A percentile compares a stretch with the other conserved stretches of the same genome.
Conservation (phyloP, 768 basidiomycete genomes). For the Amanita brunnescens region DNA sequence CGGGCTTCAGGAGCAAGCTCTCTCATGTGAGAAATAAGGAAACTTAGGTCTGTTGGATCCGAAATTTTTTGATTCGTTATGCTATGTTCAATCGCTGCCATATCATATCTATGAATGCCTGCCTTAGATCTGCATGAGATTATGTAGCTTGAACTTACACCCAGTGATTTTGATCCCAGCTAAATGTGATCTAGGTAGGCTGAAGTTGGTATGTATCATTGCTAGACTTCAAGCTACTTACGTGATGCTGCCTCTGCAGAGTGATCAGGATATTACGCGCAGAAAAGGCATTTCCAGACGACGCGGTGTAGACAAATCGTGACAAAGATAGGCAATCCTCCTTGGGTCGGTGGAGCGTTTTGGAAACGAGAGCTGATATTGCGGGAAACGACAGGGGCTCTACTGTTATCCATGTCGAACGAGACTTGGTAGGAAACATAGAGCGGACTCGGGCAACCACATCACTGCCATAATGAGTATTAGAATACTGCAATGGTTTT, state of each 20-base stretch:
- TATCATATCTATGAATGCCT: slow-evolving; percentile 36
- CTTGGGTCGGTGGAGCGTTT: slow-evolving; percentile 49
- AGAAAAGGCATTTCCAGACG: slow-evolving; percentile 65
- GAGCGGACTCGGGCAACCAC: slow-evolving; percentile 41
- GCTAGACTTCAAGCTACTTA: slow-evolving; percentile 21
- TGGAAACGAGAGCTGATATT: slow-evolving; percentile 50
- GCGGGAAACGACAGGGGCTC: slow-evolving; percentile 52
- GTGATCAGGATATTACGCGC: slow-evolving; percentile 56
- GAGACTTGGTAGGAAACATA: slow-evolving; percentile 50
- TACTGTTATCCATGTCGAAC: slow-evolving; percentile 59
- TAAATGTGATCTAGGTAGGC: slow-evolving; percentile 45
- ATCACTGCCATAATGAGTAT: slow-evolving; percentile 19
- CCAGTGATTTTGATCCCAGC: slow-evolving; percentile 62
- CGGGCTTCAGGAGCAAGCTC: slow-evolving; percentile 55
- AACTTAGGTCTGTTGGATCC: slow-evolving; percentile 56
- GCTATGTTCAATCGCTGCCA: slow-evolving; percentile 46
- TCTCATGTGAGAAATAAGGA: slow-evolving; percentile 48
- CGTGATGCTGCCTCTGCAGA: slow-evolving; percentile 54
- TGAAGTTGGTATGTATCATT: background rate
- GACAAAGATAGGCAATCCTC: slow-evolving; percentile 49
- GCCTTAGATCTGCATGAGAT: background rate
- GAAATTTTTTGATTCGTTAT: slow-evolving; percentile 42
- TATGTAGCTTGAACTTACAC: slow-evolving; percentile 30
- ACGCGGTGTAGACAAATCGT: slow-evolving; percentile 44
- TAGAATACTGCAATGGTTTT: background rate